A percentile compares a stretch with the other conserved stretches of the same genome.
phyloP scores from a whole-genome alignment of 805 yeast species.

The Diddensiella santjacobensis region DNA sequence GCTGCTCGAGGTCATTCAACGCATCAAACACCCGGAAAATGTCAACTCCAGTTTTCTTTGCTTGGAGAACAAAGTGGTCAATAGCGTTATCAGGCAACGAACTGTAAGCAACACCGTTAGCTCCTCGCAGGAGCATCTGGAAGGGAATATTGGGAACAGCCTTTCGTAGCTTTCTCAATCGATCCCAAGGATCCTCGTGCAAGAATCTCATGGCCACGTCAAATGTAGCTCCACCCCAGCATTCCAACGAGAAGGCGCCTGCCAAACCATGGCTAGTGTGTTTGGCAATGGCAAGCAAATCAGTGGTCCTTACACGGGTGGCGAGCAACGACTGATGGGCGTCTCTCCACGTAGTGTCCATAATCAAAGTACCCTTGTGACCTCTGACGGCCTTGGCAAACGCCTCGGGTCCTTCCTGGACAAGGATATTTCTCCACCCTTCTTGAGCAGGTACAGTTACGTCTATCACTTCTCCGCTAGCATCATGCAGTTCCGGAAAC shows the following conservation, averaged over 20 bases:
- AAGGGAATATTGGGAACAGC: constrained; percentile 97
- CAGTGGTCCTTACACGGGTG: constrained; percentile 94
- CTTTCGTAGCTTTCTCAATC: constrained; percentile 81
- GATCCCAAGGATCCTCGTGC: constrained; percentile 98
- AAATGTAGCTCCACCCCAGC: constrained; percentile 99
- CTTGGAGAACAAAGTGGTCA: constrained; percentile 93
- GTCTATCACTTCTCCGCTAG: constrained; percentile 57
- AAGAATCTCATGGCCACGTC: constrained; percentile 98
- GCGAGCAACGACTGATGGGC: constrained; percentile 98
- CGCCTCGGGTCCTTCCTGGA: constrained; percentile 81
- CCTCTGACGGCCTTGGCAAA: constrained; percentile 86
- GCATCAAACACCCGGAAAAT: constrained; percentile 98
- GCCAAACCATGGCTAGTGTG: constrained; percentile 86
- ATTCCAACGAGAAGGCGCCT: constrained; percentile 92
- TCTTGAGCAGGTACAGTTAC: constrained; percentile 55
- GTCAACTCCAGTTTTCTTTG: constrained; percentile 94
- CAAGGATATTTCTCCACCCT: constrained; percentile 90
- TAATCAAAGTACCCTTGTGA: constrained; percentile 81
- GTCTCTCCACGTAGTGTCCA: constrained; percentile 99
- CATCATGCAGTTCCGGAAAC: constrained; percentile 67
- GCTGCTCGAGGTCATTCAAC: constrained; percentile 91
- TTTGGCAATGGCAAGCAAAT: constrained; percentile 86
- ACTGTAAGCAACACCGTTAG: constrained; percentile 98
- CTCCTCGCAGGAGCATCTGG: constrained; percentile 99
- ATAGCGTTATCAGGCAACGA: constrained; percentile 98